Evolutionary conservation across 352 stramenopile genomes (phyloP), one percentile per base, ranked within the genome.

Genomic region (Phytophthora ramorum): DNA sequence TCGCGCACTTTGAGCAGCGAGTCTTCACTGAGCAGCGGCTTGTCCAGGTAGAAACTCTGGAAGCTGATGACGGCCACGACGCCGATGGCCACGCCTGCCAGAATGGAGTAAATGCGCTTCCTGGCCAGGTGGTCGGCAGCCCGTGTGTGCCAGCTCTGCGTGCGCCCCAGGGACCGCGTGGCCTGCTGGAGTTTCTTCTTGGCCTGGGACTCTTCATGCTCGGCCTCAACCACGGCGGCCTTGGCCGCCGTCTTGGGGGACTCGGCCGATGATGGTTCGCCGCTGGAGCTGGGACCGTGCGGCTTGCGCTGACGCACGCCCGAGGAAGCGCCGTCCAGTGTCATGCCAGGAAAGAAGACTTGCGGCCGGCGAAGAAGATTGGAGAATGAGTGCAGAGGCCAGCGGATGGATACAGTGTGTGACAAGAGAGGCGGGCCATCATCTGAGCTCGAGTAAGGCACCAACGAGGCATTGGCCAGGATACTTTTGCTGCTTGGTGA

Each of bases 81-180:
- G 34, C 85, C 85, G 9, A 91, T 74, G 55, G 90, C 24, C 9
- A 89, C 46, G 4, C 85, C 85, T 2, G 70, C 60, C 28, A 93
- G 58, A 45, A 93, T 69, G n/a, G 77, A 89, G 72, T 91, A 93
- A 61, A 86, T 86, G 50, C 79, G 78, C n/a, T 82, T 87, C 58
- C 54, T 78, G 43, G 78, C 70, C 64, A 93, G 66, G 58, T 93
- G 85, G 20, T 76, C 67, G 14, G 75, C 66, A n/a, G 81, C 85
- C 7, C 73, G 63, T 1, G 30, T 50, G 58, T 87, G 81, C 85
- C 85, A 93, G 46, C 79, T 90, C 54, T 82, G 46, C n/a, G 69
- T 76, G 32, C 75, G 79, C 50, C 52, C 35, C 7, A 91, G 72
- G 20, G 67, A 59, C 14, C 63, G 66, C 1, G 44, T 61, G 16